Base-by-base conservation (phyloP, 2,329 filamentous ascomycete species). In the Proliferodiscus dingleyae region DNA sequence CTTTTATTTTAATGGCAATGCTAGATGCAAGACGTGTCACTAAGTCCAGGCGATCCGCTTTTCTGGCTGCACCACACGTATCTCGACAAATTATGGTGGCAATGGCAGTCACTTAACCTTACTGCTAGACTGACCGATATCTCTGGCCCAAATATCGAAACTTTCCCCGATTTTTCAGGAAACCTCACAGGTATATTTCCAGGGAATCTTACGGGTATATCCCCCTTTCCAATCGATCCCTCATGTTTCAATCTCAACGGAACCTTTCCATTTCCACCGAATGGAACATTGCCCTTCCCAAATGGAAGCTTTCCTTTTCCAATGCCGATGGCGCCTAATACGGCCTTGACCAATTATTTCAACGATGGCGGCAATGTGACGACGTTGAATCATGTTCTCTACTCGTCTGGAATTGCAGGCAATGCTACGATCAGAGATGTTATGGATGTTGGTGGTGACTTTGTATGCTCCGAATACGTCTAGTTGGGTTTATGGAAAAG, bases 31-130 rank as follows among this genome's bases (percentile, higher is more conserved):
- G 29, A 43, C 39, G 38, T 37, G 2, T 22, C 18, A 13, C 43
- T 13, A 59, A 64, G 42, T 54, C 63, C 9, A 55, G 63, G 36
- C 75, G 56, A 58, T 39, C 56, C 64, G 1, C 32, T 67, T 11
- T 67, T 67, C 46, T 67, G 56, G 23, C 45, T 59, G 4, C 56
- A 59, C 34, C 56, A 59, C 33, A 49, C 55, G n/a, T 51, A 55
- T 33, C 26, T 58, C 5, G 56, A 59, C 30, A 38, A 45, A 1
- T 21, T 54, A n/a, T 66, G 56, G 59, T 53, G 61, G 51, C 50
- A 52, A 21, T 67, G 65, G 66, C 61, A 65, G 34, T 13, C 39
- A 24, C 22, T 26, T 56, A 55, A 5, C 58, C 61, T 1, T 52
- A 47, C 1, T 5, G 24, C 13, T 15, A 32, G 45, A n/a, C 39